These are phyloP conservation scores for Xylaria sp. DNA, from an alignment of 2,329 filamentous ascomycete species.

Conservation along the genomic window DNA sequence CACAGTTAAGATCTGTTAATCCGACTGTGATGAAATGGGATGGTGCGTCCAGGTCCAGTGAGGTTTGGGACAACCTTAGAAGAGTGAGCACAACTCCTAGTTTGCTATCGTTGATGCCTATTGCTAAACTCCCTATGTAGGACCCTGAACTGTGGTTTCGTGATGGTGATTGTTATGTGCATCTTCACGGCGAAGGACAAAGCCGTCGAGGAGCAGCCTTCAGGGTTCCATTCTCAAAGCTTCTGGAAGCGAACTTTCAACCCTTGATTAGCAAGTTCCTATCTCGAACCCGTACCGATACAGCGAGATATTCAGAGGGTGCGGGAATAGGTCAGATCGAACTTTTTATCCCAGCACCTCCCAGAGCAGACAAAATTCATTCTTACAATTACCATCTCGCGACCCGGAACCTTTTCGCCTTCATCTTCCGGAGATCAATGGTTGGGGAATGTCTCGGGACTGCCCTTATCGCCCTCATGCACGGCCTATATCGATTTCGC, in stretches of 20 bases:
- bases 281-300: slow-evolving; percentile 48
- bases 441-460: slow-evolving; percentile 74
- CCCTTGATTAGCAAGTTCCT: slow-evolving; percentile 67
- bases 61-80: slow-evolving; percentile 59
- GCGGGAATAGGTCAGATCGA: slow-evolving; percentile 58
- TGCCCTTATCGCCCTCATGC: slow-evolving; percentile 71
- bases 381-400: slow-evolving; percentile 72
- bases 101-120: neutral
- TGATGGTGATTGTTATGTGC: slow-evolving; percentile 74
- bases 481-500: slow-evolving; percentile 72
- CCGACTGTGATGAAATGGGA: slow-evolving; percentile 61
- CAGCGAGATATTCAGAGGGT: slow-evolving; percentile 45
- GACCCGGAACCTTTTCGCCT: slow-evolving; percentile 81
- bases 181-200: slow-evolving; percentile 73
- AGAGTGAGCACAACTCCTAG: slow-evolving; percentile 53
- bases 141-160: slow-evolving; percentile 77
- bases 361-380: slow-evolving; percentile 61
- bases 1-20: slow-evolving; percentile 44
- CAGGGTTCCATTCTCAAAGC: slow-evolving; percentile 66
- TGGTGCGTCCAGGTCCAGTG: slow-evolving; percentile 56
- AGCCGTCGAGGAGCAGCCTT: slow-evolving; percentile 75
- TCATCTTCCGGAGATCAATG: slow-evolving; percentile 70
- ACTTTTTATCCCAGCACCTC: slow-evolving; percentile 75
- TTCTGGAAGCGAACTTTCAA: slow-evolving; percentile 68
- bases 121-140: slow-evolving; percentile 54